Conservation (phyloP, 2,329 filamentous ascomycete genomes). For the Exophiala aquamarina region DNA sequence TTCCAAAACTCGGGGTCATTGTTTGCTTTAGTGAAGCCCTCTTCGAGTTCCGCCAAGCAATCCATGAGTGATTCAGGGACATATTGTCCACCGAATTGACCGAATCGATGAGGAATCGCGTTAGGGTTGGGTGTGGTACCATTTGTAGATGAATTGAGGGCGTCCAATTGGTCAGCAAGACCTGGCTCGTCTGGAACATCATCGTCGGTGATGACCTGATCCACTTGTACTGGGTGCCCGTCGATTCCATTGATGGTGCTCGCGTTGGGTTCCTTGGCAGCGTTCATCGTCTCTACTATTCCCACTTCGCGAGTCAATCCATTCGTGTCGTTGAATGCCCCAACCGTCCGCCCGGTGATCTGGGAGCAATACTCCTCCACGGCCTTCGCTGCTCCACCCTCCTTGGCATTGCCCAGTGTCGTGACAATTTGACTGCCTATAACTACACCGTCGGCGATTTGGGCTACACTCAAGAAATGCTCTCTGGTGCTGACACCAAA, state of each 20-base stretch:
- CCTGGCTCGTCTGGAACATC: conserved; percentile 60
- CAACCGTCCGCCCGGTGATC: conserved; percentile 59
- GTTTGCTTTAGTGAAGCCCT: conserved; percentile 82
- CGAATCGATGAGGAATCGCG: conserved; percentile 81
- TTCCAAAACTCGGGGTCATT: conserved; percentile 94
- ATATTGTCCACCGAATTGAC: conserved; percentile 95
- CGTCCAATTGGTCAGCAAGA: conserved; percentile 79
- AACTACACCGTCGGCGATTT: conserved; percentile 88
- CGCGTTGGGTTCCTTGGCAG: conserved; percentile 59
- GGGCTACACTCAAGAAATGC: conserved; percentile 82
- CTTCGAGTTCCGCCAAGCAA: conserved; percentile 85
- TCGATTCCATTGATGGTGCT: conserved; percentile 39
- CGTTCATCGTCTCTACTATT: conserved; percentile 66
- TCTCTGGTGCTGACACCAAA: conserved; percentile 96
- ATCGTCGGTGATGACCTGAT: conserved; percentile 63
- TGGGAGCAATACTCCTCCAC: conserved; percentile 86
- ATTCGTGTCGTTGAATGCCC: conserved; percentile 44
- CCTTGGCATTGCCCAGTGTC: conserved; percentile 67
- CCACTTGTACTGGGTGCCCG: conserved; percentile 57
- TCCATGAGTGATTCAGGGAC: conserved; percentile 98
- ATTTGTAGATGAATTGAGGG: conserved; percentile 63
- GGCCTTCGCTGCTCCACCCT: conserved; percentile 66
- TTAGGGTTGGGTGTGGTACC: conserved; percentile 40
- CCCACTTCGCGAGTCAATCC: conserved; percentile 64
- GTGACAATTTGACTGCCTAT: conserved; percentile 95